phyloP scores from a whole-genome alignment of 805 yeast genomes.

The Wickerhamiella shivajii region DNA sequence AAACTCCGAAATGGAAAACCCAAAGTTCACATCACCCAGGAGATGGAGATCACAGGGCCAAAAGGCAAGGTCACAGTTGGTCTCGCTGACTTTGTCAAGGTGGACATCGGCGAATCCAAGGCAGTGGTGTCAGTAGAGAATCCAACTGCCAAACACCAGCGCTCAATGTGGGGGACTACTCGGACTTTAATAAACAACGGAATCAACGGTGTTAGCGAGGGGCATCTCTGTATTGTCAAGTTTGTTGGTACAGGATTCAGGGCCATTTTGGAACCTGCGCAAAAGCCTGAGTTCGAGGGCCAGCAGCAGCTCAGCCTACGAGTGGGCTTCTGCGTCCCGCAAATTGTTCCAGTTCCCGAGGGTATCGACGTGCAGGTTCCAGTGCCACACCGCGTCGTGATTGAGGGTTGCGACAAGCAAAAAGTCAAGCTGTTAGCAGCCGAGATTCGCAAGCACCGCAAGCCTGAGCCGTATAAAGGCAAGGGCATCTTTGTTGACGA shows the following conservation, averaged over 20 bases:
- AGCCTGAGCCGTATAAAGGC: slow-evolving; percentile 98
- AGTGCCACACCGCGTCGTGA: slow-evolving; percentile 65
- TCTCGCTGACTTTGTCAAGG: slow-evolving; percentile 55
- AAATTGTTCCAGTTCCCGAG: slow-evolving; percentile 61
- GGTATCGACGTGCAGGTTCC: slow-evolving; percentile 66
- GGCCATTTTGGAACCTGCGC: slow-evolving; percentile 52
- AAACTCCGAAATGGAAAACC: slow-evolving; percentile 54
- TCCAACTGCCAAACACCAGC: slow-evolving; percentile 47
- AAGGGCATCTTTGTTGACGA: slow-evolving; percentile 88
- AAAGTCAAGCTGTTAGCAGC: slow-evolving; percentile 82
- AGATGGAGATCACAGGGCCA: slow-evolving; percentile 59
- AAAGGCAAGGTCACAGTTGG: slow-evolving; percentile 49
- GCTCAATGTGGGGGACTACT: slow-evolving; percentile 90
- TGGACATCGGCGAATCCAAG: slow-evolving; percentile 25
- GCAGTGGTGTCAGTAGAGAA: slow-evolving; percentile 44
- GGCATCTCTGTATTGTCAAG: slow-evolving; percentile 73
- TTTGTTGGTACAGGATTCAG: slow-evolving; percentile 97
- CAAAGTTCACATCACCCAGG: slow-evolving; percentile 40
- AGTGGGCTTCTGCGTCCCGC: slow-evolving; percentile 75
- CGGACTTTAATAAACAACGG: slow-evolving; percentile 66
- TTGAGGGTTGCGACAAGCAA: slow-evolving; percentile 83
- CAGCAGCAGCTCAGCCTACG: slow-evolving; percentile 54
- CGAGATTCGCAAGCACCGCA: slow-evolving; percentile 66
- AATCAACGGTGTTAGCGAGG: slow-evolving; percentile 80
- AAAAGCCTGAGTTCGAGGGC: slow-evolving; percentile 22